Percentiles rank a stretch among this genome's conserved stretches.
phyloP scores from a whole-genome alignment of 345 rosid genomes.

The Physaria fendleri region DNA sequence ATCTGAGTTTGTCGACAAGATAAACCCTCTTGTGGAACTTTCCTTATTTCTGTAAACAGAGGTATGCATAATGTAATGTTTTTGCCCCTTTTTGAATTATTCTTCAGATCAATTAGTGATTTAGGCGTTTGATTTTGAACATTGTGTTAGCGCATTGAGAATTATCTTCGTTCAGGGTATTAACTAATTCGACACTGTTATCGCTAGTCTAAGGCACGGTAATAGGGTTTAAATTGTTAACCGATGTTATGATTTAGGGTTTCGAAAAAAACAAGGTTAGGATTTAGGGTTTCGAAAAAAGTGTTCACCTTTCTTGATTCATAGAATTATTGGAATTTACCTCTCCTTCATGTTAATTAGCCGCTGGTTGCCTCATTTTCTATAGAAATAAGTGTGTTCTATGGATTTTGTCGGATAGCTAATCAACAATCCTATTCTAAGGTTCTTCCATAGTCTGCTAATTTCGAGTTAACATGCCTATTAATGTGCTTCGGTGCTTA shows the following conservation, averaged over 20 bases:
- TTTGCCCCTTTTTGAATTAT: not conserved
- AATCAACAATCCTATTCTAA: not conserved
- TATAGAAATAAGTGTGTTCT: not conserved
- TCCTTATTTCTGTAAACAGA: not conserved
- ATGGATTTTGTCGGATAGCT: not conserved
- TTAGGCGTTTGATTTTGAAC: not conserved
- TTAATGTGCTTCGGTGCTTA: not conserved
- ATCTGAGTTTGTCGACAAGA: conserved; percentile 12
- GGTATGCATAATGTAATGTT: not conserved
- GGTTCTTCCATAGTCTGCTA: not conserved
- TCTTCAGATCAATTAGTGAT: not conserved
- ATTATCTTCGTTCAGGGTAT: not conserved
- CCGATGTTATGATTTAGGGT: conserved; percentile 17
- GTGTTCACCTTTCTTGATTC: not conserved
- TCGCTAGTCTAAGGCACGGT: not conserved
- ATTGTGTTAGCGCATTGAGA: not conserved
- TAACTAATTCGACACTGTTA: not conserved
- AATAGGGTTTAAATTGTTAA: conserved; percentile 16
- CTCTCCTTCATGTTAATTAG: not conserved
- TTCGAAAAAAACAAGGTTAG: not conserved
- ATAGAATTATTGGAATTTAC: not conserved
- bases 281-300: conserved; percentile 22
- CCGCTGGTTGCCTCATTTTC: not conserved
- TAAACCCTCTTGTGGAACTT: not conserved
- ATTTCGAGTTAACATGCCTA: not conserved